Evolutionary conservation across 108 stramenopile genomes (phyloP), one percentile per base, ranked within the genome.

Genomic region (Cyclostephanos tholiformis): DNA sequence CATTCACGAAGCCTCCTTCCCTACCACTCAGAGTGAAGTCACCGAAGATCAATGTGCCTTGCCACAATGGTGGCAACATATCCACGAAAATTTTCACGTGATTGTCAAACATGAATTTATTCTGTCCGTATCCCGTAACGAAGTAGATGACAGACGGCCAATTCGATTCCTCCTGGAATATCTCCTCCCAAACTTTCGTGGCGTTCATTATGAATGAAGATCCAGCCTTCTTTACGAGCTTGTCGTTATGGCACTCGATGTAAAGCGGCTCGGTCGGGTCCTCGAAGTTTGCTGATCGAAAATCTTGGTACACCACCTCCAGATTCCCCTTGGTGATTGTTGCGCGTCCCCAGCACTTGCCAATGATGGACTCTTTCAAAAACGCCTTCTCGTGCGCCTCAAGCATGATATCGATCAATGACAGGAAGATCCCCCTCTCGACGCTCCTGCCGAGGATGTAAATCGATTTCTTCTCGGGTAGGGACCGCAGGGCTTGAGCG

Each of bases 291-390:
- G 44, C 13, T 26, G 65, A 67, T 58, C 79, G 38, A 65, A 80
- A 74, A 46, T 80, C 79, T 50, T 80, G 79, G 22, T 80, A 80
- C 14, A 80, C 12, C 20, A 80, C 23, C 56, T 74, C 57, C 6
- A 80, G 14, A 19, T 80, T 74, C 2, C 79, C 79, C 57, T 69
- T 69, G 35, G 44, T 67, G 23, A 80, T 56, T 8, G 27, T 14
- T 12, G 68, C 79, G 23, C 79, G 58, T n/a, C 79, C 79, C 79
- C 72, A 80, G 63, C 79, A 80, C 52, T 80, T 68, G 0, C 72
- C 72, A 50, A 74, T 14, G 2, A 74, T 48, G 5, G 72, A 74
- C 14, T 58, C 19, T 3, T 58, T 53, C 23, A 73, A 19, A 27
- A 70, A 0, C 32, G 56, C 56, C 39, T 80, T 80, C 22, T 80